Percentiles rank a stretch among this genome's conserved stretches.
Evolutionary conservation across 352 stramenopile genomes (phyloP).

Genomic region (Phytopythium kandeliae): DNA sequence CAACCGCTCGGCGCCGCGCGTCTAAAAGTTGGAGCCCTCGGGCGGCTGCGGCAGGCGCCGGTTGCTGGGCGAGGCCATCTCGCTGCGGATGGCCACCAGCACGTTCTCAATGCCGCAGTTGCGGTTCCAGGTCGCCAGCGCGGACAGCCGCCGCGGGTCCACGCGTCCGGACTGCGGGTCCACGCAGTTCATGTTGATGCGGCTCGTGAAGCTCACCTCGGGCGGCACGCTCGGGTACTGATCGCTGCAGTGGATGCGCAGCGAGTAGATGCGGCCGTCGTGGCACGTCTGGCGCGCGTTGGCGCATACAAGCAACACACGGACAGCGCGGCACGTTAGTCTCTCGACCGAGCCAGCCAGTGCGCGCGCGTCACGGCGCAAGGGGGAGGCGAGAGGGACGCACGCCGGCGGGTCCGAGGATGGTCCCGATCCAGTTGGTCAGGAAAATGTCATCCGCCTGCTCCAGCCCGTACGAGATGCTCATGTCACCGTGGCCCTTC

Average conservation of each 20-base stretch:
- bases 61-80: constrained; percentile 88
- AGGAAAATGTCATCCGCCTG: constrained; percentile 97
- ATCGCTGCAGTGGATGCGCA: constrained; percentile 91
- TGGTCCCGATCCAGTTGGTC: constrained; percentile 97
- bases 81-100: constrained; percentile 82
- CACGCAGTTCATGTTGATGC: constrained; percentile 98
- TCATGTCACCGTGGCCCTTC: constrained; percentile 92
- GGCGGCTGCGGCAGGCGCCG: constrained; percentile 87
- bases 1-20: constrained; percentile 6
- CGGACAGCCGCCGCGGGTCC: constrained; percentile 59
- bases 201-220: constrained; percentile 93
- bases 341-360: not conserved
- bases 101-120: constrained; percentile 89
- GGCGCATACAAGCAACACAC: not conserved
- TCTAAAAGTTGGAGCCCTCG: constrained; percentile 90
- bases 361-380: not conserved
- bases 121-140: constrained; percentile 79
- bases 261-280: constrained; percentile 95
- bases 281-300: constrained; percentile 83
- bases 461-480: constrained; percentile 93
- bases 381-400: constrained; percentile 21
- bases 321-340: constrained; percentile 1
- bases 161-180: constrained; percentile 85
- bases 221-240: constrained; percentile 94
- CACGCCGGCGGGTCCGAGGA: constrained; percentile 94